Conservation (phyloP, 2,329 filamentous ascomycete species). For the Harringtonia aguacate region DNA sequence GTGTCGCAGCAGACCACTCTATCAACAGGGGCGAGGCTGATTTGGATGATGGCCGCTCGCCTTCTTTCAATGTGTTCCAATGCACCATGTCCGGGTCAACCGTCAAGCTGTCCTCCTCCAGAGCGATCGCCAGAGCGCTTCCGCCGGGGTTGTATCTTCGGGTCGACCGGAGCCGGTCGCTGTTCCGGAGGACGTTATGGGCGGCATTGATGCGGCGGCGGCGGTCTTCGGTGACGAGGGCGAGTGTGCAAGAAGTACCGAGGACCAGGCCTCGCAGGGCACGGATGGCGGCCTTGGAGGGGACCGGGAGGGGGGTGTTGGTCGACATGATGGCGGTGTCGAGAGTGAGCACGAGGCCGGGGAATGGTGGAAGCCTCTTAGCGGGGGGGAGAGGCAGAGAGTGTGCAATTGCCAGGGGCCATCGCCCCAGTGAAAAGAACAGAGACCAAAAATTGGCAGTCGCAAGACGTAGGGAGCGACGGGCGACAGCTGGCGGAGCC, state of each 20-base stretch:
- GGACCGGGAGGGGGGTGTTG: slow-evolving; percentile 25
- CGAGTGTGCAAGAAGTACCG: slow-evolving; percentile 33
- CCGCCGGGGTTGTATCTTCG: slow-evolving; percentile 25
- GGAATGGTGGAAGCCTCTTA: background rate
- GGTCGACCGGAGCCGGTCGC: slow-evolving; percentile 25
- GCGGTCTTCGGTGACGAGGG: slow-evolving; percentile 32
- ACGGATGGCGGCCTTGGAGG: slow-evolving; percentile 33
- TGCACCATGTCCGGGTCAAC: slow-evolving; percentile 3
- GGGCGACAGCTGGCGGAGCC: too few species aligned
- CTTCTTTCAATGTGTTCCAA: background rate
- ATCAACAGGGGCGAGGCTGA: too few species aligned
- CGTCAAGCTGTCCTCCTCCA: slow-evolving; percentile 14
- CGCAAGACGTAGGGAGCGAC: too few species aligned
- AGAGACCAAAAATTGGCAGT: too few species aligned
- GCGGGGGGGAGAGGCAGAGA: background rate
- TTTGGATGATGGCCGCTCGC: background rate
- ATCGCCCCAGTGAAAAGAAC: background rate
- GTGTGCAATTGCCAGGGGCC: background rate
- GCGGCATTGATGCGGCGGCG: slow-evolving; percentile 31
- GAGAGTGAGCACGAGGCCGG: slow-evolving; percentile 1
- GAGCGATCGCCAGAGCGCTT: slow-evolving; percentile 11
- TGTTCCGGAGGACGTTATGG: slow-evolving; percentile 26
- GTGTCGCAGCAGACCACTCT: too few species aligned
- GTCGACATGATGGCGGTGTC: slow-evolving; percentile 16
- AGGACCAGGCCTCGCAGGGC: slow-evolving; percentile 31